Percentiles rank a stretch among this genome's conserved stretches.
These are phyloP conservation scores for Xerocomellus chrysenteron DNA, from an alignment of 768 basidiomycete genomes.

Conservation along the genomic window DNA sequence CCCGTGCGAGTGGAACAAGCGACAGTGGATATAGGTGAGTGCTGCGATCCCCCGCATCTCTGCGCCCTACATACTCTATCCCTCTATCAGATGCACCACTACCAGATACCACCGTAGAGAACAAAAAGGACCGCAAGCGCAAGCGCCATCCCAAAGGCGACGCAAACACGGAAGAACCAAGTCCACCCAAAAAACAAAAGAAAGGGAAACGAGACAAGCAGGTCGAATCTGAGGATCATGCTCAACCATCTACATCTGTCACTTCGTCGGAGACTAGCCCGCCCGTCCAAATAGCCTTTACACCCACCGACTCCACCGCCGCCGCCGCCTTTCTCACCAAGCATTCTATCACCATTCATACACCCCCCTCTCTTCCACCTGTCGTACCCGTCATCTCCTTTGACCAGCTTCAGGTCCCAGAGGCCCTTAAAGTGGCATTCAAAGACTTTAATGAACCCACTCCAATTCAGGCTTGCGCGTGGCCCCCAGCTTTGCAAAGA, in stretches of 20 bases:
- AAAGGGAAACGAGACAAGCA: constrained; percentile 24
- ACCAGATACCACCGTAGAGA: constrained; percentile 7
- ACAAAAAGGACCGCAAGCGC: constrained; percentile 27
- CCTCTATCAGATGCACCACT: background rate
- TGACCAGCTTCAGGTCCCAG: constrained; percentile 65
- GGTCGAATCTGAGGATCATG: background rate
- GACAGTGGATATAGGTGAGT: constrained; percentile 1
- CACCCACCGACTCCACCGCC: constrained; percentile 32
- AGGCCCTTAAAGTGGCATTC: constrained; percentile 61
- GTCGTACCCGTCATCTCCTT: constrained; percentile 75
- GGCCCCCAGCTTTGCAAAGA: constrained; percentile 83
- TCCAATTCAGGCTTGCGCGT: constrained; percentile 93
- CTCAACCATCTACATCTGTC: constrained; percentile 1
- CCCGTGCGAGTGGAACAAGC: background rate
- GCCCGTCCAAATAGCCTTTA: constrained; percentile 15
- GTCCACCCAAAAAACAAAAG: constrained; percentile 26
- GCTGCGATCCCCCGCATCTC: background rate
- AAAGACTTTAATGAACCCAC: constrained; percentile 81
- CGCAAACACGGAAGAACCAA: constrained; percentile 2
- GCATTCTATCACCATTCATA: constrained; percentile 73
- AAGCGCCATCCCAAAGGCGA: constrained; percentile 16
- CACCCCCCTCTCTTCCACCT: constrained; percentile 42
- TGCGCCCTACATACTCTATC: background rate
- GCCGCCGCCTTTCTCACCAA: constrained; percentile 64
- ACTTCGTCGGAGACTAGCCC: constrained; percentile 10